Percentiles rank a stretch among this genome's conserved stretches.
Evolutionary conservation across 2,329 filamentous ascomycete genomes (phyloP).

Genomic region (Fusarium verticillioides): DNA sequence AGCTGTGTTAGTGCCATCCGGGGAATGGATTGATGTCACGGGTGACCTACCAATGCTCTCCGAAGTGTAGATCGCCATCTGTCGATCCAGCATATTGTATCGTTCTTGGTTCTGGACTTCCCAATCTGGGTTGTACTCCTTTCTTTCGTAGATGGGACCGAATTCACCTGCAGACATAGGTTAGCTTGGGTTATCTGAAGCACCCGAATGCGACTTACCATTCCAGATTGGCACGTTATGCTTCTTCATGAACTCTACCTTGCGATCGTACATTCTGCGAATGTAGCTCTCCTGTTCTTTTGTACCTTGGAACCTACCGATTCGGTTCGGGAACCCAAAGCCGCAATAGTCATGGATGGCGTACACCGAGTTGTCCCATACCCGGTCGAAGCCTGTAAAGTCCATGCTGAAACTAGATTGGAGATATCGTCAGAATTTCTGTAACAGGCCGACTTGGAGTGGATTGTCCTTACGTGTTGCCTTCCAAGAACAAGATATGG

Average conservation of each 20-base stretch:
- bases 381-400: constrained; percentile 46
- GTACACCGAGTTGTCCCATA: constrained; percentile 61
- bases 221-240: constrained; percentile 58
- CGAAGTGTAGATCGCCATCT: constrained; percentile 51
- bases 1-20: neutral
- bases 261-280: constrained; percentile 51
- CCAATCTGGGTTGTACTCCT: constrained; percentile 47
- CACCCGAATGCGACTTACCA: neutral
- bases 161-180: constrained; percentile 53
- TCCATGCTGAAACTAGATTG: constrained; percentile 43
- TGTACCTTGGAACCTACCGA: constrained; percentile 52
- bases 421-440: fast-evolving
- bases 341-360: constrained; percentile 64
- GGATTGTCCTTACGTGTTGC: constrained; percentile 53
- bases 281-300: constrained; percentile 51
- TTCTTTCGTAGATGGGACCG: constrained; percentile 58
- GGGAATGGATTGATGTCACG: neutral
- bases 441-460: too few species aligned
- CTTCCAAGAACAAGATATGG: constrained; percentile 61
- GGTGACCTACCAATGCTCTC: constrained; percentile 30
- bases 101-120: constrained; percentile 49
- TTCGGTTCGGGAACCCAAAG: constrained; percentile 59
- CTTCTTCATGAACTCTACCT: constrained; percentile 56
- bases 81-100: constrained; percentile 54
- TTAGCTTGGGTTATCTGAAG: neutral